phyloP scores from a whole-genome alignment of 2,329 filamentous ascomycete genomes.

The Fusarium falciforme region DNA sequence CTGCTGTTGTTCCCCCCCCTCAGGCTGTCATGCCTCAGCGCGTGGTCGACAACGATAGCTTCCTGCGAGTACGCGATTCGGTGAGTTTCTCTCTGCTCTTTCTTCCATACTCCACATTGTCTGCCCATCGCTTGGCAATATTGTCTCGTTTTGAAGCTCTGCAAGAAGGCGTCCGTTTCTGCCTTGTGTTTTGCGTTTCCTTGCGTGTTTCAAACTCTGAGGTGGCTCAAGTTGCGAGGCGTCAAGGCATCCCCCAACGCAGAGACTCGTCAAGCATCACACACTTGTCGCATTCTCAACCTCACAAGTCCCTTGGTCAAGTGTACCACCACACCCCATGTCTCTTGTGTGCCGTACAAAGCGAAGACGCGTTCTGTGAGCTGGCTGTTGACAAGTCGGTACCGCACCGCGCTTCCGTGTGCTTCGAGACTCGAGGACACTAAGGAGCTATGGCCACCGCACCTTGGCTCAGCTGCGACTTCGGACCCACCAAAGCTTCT shows the following conservation, averaged over 20 bases:
- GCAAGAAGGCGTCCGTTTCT: background rate
- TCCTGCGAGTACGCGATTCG: conserved; percentile 82
- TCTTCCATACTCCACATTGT: conserved; percentile 12
- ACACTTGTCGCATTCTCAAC: background rate
- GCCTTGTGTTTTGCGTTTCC: background rate
- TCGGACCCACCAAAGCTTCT: conserved; percentile 25
- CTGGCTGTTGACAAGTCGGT: conserved; percentile 27
- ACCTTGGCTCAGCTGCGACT: conserved; percentile 11
- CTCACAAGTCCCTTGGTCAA: background rate
- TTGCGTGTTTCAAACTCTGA: background rate
- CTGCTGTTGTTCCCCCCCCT: conserved; percentile 31
- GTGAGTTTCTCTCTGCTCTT: conserved; percentile 65
- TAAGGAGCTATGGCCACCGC: conserved; percentile 38
- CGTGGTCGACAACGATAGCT: conserved; percentile 77
- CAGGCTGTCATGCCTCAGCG: conserved; percentile 44
- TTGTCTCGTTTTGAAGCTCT: background rate
- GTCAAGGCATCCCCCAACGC: background rate
- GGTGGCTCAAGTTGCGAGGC: background rate
- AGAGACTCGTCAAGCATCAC: background rate
- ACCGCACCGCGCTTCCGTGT: conserved; percentile 17
- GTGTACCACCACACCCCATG: background rate
- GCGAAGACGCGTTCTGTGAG: background rate
- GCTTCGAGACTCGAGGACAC: background rate
- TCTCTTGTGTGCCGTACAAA: background rate
- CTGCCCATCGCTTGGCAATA: background rate